Evolutionary conservation across 1,284 basidiomycete species (phyloP).

Genomic region (Phellopilus nigrolimitatus): DNA sequence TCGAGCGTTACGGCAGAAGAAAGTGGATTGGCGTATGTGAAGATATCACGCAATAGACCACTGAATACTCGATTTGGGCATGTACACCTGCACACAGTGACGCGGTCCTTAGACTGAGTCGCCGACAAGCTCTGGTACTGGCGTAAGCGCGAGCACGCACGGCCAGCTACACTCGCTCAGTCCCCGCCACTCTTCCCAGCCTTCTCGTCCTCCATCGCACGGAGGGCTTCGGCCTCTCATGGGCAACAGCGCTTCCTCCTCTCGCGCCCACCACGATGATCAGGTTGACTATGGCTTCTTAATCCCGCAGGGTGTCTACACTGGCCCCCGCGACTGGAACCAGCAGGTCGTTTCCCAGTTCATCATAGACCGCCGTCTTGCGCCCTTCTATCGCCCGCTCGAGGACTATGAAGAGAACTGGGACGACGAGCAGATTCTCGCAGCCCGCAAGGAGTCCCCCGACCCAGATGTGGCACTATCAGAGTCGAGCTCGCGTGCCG

Average conservation of each 20-base stretch:
- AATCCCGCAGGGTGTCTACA: conserved; percentile 86
- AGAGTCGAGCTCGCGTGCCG: conserved; percentile 23
- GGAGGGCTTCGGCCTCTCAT: conserved; percentile 34
- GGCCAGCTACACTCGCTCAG: conserved; percentile 20
- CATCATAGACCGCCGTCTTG: conserved; percentile 83
- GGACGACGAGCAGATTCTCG: conserved; percentile 79
- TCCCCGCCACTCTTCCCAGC: conserved; percentile 17
- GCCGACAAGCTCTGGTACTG: conserved; percentile 4
- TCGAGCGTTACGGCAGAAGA: neutral
- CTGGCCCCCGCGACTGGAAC: conserved; percentile 86
- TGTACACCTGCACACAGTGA: neutral
- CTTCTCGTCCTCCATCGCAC: conserved; percentile 7
- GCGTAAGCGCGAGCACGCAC: conserved; percentile 17
- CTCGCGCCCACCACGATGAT: conserved; percentile 67
- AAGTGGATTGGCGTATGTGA: no score
- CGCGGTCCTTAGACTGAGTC: conserved; percentile 6
- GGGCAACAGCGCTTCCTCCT: conserved; percentile 76
- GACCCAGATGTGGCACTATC: conserved; percentile 38
- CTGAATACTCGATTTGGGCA: neutral
- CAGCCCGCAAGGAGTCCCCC: conserved; percentile 62
- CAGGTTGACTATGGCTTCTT: conserved; percentile 80
- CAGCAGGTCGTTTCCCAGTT: conserved; percentile 81
- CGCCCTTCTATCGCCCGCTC: conserved; percentile 93
- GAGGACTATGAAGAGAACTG: conserved; percentile 89
- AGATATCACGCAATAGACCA: neutral